Conservation (phyloP, 2,329 filamentous ascomycete species). For the Arthrobotrys sinensis region DNA sequence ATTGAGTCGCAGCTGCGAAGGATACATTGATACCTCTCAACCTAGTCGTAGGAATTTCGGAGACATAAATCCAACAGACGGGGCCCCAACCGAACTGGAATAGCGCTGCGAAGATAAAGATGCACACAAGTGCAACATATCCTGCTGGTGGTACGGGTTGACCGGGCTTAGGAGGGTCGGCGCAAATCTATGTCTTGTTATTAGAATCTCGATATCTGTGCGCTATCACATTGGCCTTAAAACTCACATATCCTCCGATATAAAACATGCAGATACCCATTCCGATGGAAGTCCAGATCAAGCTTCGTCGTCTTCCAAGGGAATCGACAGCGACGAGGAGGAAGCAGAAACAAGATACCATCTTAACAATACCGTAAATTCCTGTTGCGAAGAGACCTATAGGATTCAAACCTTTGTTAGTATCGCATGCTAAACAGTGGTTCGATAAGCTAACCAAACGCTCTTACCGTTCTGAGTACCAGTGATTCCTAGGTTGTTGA, state of each 20-base stretch:
- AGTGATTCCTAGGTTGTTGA: constrained; percentile 75
- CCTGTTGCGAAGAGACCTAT: constrained; percentile 79
- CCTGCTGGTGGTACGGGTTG: constrained; percentile 76
- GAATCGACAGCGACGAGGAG: constrained; percentile 79
- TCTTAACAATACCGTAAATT: constrained; percentile 81
- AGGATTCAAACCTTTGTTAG: background rate
- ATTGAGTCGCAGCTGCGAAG: constrained; percentile 78
- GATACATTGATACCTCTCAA: constrained; percentile 78
- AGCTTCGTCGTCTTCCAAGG: constrained; percentile 75
- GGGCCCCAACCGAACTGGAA: constrained; percentile 82
- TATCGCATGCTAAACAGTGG: no score
- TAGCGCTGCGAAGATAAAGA: constrained; percentile 80
- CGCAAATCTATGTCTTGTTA: constrained; percentile 69
- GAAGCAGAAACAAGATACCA: constrained; percentile 76
- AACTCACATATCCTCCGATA: constrained; percentile 75
- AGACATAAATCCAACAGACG: constrained; percentile 80
- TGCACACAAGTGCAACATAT: constrained; percentile 79
- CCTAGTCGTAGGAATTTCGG: constrained; percentile 79
- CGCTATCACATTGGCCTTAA: background rate
- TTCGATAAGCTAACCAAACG: background rate
- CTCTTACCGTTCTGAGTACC: constrained; percentile 65
- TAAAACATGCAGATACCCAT: constrained; percentile 78
- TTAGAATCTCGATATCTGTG: background rate
- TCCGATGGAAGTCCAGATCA: constrained; percentile 77
- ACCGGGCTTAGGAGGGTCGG: constrained; percentile 73